These are phyloP conservation scores for Helicocarpus griseus DNA, from an alignment of 2,329 filamentous ascomycete genomes.

Conservation along the genomic window DNA sequence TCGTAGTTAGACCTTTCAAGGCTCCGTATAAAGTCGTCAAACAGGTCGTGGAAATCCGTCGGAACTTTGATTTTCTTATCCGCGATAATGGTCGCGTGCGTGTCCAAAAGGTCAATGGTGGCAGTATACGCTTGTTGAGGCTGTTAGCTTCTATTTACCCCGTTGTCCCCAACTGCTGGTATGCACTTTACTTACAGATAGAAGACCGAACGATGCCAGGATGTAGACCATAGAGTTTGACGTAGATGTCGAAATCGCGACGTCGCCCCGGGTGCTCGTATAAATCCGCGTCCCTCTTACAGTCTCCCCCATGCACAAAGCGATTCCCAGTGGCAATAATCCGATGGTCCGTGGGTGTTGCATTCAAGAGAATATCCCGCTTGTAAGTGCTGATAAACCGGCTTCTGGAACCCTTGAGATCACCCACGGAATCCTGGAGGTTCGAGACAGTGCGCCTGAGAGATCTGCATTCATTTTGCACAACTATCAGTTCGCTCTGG, in stretches of 20 bases:
- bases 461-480: too few relatives aligned
- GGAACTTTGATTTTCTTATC: conserved; percentile 1
- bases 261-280: neutral
- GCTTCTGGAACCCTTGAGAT: neutral
- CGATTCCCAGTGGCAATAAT: neutral
- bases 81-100: neutral
- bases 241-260: conserved; percentile 3
- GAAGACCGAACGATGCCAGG: neutral
- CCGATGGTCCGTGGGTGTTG: neutral
- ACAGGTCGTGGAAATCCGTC: neutral
- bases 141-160: neutral
- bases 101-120: neutral
- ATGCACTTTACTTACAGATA: conserved; percentile 1
- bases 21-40: neutral
- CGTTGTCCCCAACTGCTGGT: neutral
- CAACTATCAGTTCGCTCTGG: too few relatives aligned
- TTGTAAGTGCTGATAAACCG: conserved; percentile 1
- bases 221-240: neutral
- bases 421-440: neutral
- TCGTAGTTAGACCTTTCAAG: neutral
- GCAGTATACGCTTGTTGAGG: neutral
- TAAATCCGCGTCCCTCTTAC: conserved; percentile 2
- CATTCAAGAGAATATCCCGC: neutral
- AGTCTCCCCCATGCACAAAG: neutral
- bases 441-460: neutral